Evolutionary conservation across 345 rosid species (phyloP), one percentile per base, ranked within the genome.

Genomic region (Moringa oleifera): DNA sequence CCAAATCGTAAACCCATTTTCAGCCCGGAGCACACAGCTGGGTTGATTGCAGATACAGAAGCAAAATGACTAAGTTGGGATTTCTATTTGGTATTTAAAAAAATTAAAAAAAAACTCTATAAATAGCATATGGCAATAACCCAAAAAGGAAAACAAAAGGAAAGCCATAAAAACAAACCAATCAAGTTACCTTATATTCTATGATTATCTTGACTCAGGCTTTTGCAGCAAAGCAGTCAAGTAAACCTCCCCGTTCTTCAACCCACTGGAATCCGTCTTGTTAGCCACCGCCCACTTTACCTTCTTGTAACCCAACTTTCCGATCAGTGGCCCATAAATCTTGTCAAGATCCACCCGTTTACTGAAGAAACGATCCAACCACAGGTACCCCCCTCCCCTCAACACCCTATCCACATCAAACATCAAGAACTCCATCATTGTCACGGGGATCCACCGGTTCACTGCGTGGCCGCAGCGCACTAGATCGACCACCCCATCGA

Each of bases 321-420:
- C 83, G 20, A 90, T 90, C 93, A 94, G 73, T 0, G 99, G 97
- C 37, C 74, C 77, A 72, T 80, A 94, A 25, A 86, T 79, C 57
- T 76, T 82, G 4, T 85, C 95, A 58, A 94, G 86, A 74, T 90
- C 97, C 46, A 67, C 61, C 5, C 70, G 68, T 69, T 79, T 94
- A 51, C 99, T 73, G 19, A 88, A 90, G 70, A 94, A 94, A 68
- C 86, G 91, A 68, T 94, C 97, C 79, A 94, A 45, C 99, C 97
- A 90, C 25, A 94, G 64, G 65, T 76, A 94, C 6, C 99, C 99
- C 41, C 99, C 99, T 0, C 82, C 83, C 46, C 99, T 77, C 73
- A 94, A 67, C 56, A 88, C 83, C 65, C 99, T 77, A 63, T 94
- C 99, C 53, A 85, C 80, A 70, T 94, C 99, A 21, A 76, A 88